Conservation (phyloP, 2,329 filamentous ascomycete species). For the Calonectria pauciramosa region DNA sequence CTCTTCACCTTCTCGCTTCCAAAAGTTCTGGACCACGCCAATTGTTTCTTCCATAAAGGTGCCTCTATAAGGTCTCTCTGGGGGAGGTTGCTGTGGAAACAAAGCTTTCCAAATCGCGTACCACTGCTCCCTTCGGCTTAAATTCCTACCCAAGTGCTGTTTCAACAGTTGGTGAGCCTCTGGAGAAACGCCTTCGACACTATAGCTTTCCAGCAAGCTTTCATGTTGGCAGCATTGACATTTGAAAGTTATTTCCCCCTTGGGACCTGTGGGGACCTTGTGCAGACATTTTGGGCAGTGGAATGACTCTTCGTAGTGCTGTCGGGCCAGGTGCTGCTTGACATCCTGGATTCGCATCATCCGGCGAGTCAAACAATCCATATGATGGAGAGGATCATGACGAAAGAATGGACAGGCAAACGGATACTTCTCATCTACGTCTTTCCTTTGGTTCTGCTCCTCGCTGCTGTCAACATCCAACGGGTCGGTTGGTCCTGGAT, state of each 20-base stretch:
- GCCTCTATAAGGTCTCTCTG: background rate
- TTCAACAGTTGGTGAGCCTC: background rate
- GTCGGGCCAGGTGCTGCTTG: background rate
- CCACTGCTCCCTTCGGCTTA: background rate
- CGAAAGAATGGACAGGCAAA: background rate
- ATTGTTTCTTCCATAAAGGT: background rate
- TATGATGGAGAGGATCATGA: background rate
- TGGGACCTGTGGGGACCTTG: background rate
- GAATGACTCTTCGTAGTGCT: background rate
- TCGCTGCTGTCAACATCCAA: background rate
- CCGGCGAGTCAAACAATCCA: background rate
- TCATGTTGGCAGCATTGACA: background rate
- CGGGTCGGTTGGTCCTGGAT: background rate
- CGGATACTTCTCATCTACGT: background rate
- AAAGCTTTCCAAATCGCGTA: background rate
- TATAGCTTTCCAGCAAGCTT: background rate
- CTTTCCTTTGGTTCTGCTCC: background rate
- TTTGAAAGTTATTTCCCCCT: background rate
- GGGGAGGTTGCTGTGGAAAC: background rate
- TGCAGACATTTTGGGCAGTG: background rate
- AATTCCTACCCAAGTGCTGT: background rate
- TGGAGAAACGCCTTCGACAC: background rate
- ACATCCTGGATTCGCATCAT: background rate
- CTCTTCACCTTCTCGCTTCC: background rate
- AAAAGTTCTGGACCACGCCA: background rate